Base-by-base conservation (phyloP, 2,329 filamentous ascomycete genomes). In the Chrysoporthe puriensis region DNA sequence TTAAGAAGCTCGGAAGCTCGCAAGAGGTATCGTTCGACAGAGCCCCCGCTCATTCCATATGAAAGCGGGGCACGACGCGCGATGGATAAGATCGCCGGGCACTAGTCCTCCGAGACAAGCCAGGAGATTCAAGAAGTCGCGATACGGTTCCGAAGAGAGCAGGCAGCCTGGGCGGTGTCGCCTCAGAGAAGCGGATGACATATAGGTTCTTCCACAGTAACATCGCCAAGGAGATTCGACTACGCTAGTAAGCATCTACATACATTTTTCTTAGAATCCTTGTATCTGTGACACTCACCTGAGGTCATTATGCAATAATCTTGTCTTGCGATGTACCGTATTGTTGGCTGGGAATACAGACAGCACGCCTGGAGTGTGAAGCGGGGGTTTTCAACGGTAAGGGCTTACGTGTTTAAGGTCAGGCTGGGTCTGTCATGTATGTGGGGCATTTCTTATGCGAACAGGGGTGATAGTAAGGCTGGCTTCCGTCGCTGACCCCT, bases 171-270 rank as follows among this genome's bases (percentile, higher is more conserved):
- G 52, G 32, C 52, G 52, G 52, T 56, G 52, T 26, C 52, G 52
- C 32, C 26, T 56, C 21, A 56, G 52, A 21, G 52, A 34, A 34
- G 52, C 52, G 14, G 52, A 56, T 21, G 52, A 56, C 9, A 34
- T 34, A 9, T 56, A 54, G 26, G 52, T 56, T 34, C 52, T 50
- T 50, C 46, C 46, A 26, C 46, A 50, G 21, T 26, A 50, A 50
- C 46, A 50, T 26, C 21, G 46, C 46, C 46, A 50, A 26, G 46
- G 46, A 50, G n/a, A 50, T 50, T 21, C 46, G 46, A 50, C 46
- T 50, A 26, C 46, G 46, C 46, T 50, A 26, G 46, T 50, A 50
- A 50, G 46, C 46, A 50, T 50, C 46, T 50, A n/a, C 46, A 50
- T 26, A 50, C 46, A 50, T 50, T 50, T 50, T 50, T 21, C 21